A percentile compares a stretch with the other conserved stretches of the same genome.
Conservation (phyloP, 768 basidiomycete species). For the Lentinus brumalis region DNA sequence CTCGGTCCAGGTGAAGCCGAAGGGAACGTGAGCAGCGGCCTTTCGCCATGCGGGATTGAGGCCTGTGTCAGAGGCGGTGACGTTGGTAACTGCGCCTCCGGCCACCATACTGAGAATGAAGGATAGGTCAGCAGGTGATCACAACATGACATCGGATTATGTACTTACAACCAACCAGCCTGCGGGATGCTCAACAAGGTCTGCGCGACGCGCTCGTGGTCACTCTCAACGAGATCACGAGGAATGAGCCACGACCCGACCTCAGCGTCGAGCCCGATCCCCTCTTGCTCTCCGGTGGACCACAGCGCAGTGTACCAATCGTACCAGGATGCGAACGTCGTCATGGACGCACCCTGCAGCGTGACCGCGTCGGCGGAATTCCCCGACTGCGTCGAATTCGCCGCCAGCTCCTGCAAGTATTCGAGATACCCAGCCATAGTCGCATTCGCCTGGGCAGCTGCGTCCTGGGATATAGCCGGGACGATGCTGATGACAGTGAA, state of each 20-base stretch:
- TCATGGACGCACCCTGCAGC: constrained; percentile 5
- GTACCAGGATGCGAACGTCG: constrained; percentile 17
- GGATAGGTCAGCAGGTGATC: no score
- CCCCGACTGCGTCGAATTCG: constrained; percentile 22
- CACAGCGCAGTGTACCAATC: constrained; percentile 13
- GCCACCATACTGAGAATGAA: constrained; percentile 36
- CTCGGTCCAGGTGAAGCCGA: constrained; percentile 25
- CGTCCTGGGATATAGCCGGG: constrained; percentile 37
- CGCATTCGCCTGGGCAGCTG: constrained; percentile 30
- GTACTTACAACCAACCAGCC: constrained; percentile 15
- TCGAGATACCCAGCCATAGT: constrained; percentile 38
- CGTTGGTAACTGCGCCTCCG: constrained; percentile 44
- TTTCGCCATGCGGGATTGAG: constrained; percentile 51
- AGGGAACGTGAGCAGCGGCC: constrained; percentile 35
- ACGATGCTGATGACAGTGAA: constrained; percentile 17
- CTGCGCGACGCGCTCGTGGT: constrained; percentile 10
- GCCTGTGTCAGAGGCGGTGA: constrained; percentile 41
- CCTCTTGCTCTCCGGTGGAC: constrained; percentile 4
- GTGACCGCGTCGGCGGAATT: constrained; percentile 3
- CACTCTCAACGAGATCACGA: constrained; percentile 8
- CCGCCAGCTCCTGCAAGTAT: constrained; percentile 26
- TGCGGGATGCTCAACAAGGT: constrained; percentile 4
- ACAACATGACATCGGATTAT: neutral
- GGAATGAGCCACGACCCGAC: constrained; percentile 25
- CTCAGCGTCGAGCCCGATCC: constrained; percentile 2